Conservation (phyloP, 2,329 filamentous ascomycete species). For the Cladorrhinum sp. region DNA sequence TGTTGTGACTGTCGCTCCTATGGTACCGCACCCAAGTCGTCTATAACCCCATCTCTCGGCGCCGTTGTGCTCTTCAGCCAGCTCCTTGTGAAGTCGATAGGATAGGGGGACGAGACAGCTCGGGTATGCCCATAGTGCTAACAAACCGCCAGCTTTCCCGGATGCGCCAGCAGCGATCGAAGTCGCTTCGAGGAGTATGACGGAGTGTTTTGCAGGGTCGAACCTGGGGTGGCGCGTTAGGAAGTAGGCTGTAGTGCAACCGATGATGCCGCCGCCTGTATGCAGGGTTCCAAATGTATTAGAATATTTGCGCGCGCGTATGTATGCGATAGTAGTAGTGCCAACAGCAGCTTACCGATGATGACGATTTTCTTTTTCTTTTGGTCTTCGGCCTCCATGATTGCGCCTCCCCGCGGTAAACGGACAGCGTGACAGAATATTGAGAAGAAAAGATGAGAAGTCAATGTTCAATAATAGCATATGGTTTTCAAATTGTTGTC, state of each 20-base stretch:
- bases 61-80: slow-evolving; percentile 81
- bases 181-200: slow-evolving; percentile 84
- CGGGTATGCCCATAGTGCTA: slow-evolving; percentile 91
- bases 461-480: background rate
- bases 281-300: slow-evolving; percentile 4
- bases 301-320: background rate
- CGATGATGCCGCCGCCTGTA: slow-evolving; percentile 86
- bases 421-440: background rate
- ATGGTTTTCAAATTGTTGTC: too few species aligned
- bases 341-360: slow-evolving; percentile 34
- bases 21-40: slow-evolving; percentile 67
- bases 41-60: slow-evolving; percentile 83
- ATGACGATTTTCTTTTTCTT: slow-evolving; percentile 47
- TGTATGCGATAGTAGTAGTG: background rate
- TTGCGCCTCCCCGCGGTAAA: background rate
- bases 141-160: slow-evolving; percentile 87
- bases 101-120: slow-evolving; percentile 78
- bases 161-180: slow-evolving; percentile 87
- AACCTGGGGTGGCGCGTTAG: slow-evolving; percentile 82
- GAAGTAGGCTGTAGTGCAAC: slow-evolving; percentile 87
- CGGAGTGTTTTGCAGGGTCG: slow-evolving; percentile 68
- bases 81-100: slow-evolving; percentile 76
- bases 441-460: background rate
- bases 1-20: slow-evolving; percentile 37
- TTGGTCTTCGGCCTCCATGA: slow-evolving; percentile 29